Evolutionary conservation across 1,284 basidiomycete species (phyloP), one percentile per base, ranked within the genome.

Genomic region (Tilletia caries): DNA sequence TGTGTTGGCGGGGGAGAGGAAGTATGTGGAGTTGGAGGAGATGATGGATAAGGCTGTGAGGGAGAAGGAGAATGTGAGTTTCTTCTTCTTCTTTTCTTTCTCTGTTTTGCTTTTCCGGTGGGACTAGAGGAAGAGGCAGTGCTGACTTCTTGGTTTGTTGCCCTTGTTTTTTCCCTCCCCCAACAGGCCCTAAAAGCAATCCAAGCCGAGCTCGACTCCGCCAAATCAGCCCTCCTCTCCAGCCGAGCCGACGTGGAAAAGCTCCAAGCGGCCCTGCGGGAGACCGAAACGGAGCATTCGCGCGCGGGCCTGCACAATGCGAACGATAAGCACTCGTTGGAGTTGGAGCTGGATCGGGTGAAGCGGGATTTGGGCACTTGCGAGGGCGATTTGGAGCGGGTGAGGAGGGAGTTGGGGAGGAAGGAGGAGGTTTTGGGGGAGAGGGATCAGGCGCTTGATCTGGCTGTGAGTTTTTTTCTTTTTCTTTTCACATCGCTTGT

Each of bases 301-400:
- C 88, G 89, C 71, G 85, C 90, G 4, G 92, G 92, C 46, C 91
- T 93, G 84, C 87, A 89, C 34, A 90, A 91, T 76, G 91, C 91
- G 1, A 91, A 90, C 12, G 91, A 93, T 64, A 87, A 89, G 68
- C 92, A 93, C 85, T 92, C 92, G 20, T 85, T 98, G 48, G 92
- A 96, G 83, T 88, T 97, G 32, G 95, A 98, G 84, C 87, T 93
- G 3, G 95, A 97, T 76, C 86, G 93, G 1, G 86, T 95, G 64
- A 91, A 91, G 81, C 88, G 94, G 37, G 95, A 98, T 81, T 82
- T 96, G 27, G 88, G 90, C 73, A 86, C 91, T 6, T 87, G 90
- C 13, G 92, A 95, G 78, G 89, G 91, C 73, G 92, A 96, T 67
- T 86, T 96, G 8, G 85, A 88, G 18, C 88, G 91, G 15, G 88